These are phyloP conservation scores for Leavenworthia alabamica DNA, from an alignment of 345 rosid genomes.

Conservation along the genomic window DNA sequence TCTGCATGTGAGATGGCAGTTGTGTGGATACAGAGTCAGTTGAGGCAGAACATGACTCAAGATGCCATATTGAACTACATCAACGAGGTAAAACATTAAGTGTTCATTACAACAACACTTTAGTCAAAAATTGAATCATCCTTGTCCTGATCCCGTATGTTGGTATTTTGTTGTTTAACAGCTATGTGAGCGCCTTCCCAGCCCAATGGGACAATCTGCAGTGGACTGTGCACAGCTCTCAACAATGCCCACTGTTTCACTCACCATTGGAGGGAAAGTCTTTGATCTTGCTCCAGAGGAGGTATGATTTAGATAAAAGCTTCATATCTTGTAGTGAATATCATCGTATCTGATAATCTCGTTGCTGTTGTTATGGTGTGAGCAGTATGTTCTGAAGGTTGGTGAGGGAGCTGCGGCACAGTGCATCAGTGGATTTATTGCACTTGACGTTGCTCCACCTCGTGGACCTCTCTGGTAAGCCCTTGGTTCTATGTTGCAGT, in stretches of 20 bases:
- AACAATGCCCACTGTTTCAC: constrained; percentile 75
- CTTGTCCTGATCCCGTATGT: constrained; percentile 1
- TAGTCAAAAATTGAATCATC: neutral
- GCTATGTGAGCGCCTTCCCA: constrained; percentile 83
- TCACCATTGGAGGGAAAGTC: constrained; percentile 63
- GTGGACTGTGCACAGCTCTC: constrained; percentile 71
- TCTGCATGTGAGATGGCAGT: constrained; percentile 89
- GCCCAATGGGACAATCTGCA: constrained; percentile 74
- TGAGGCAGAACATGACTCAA: constrained; percentile 66
- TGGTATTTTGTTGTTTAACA: constrained; percentile 21
- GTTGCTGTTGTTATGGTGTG: constrained; percentile 1
- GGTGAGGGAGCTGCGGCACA: constrained; percentile 69
- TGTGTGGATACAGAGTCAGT: constrained; percentile 81
- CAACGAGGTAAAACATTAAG: constrained; percentile 41
- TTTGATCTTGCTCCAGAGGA: constrained; percentile 67
- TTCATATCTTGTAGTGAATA: neutral
- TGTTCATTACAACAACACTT: neutral
- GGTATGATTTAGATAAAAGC: constrained; percentile 20
- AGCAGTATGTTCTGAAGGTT: constrained; percentile 82
- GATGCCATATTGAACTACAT: constrained; percentile 54
- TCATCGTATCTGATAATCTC: neutral
- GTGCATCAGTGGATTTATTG: constrained; percentile 88
- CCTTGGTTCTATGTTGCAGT: neutral
- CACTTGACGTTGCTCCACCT: constrained; percentile 77
- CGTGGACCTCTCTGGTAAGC: constrained; percentile 91